Conservation (phyloP, 331 rosid species). For the Spiraea crenata region DNA sequence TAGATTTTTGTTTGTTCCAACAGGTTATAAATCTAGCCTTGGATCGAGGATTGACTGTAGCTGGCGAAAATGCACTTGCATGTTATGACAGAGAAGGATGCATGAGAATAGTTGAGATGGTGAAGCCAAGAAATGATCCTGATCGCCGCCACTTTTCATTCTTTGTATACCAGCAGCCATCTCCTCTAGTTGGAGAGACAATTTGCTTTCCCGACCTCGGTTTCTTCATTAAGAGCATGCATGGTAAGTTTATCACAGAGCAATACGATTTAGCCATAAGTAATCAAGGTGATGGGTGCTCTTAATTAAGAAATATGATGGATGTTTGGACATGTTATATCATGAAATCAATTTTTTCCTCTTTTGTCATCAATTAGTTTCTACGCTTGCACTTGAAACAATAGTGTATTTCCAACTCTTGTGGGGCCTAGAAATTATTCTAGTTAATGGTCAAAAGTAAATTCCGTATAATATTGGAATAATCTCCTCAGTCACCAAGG, state of each 20-base stretch:
- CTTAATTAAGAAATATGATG: slow-evolving; percentile 3
- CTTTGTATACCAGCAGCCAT: slow-evolving; percentile 79
- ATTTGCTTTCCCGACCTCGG: slow-evolving; percentile 72
- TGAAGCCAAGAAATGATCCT: slow-evolving; percentile 90
- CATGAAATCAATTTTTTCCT: neutral
- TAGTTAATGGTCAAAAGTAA: neutral
- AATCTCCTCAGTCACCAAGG: neutral
- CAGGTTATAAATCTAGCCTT: slow-evolving; percentile 85
- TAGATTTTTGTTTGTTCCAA: slow-evolving; percentile 10
- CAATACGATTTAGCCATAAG: slow-evolving; percentile 16
- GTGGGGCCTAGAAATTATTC: neutral
- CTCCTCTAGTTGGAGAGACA: slow-evolving; percentile 60
- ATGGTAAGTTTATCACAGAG: slow-evolving; percentile 55
- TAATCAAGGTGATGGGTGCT: slow-evolving; percentile 7
- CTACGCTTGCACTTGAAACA: neutral
- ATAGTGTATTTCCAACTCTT: neutral
- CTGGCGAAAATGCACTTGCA: slow-evolving; percentile 81
- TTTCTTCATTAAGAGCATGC: slow-evolving; percentile 87
- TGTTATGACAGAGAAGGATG: slow-evolving; percentile 81
- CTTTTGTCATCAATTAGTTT: neutral
- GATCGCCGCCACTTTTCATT: slow-evolving; percentile 75
- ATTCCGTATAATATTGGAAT: neutral
- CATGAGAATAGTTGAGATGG: slow-evolving; percentile 70
- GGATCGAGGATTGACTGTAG: slow-evolving; percentile 72
- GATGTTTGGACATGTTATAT: slow-evolving; percentile 4